phyloP scores from a whole-genome alignment of 1,284 basidiomycete genomes.

The Cystobasidiaceae sp. region DNA sequence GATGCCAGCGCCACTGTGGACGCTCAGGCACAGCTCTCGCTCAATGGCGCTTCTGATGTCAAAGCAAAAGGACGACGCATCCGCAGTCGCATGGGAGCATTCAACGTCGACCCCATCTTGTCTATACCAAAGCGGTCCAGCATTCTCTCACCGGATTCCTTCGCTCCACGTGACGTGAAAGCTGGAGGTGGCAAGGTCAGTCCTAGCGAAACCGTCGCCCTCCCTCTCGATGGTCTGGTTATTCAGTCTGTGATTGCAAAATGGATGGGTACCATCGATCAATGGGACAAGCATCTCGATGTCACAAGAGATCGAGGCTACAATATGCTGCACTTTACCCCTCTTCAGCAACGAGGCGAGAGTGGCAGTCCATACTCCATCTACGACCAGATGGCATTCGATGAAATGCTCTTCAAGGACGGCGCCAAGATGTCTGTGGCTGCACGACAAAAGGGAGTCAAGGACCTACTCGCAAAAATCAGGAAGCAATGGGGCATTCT shows the following conservation, averaged over 20 bases:
- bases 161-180: constrained; percentile 41
- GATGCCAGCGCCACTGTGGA: constrained; percentile 53
- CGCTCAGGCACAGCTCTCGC: constrained; percentile 43
- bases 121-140: constrained; percentile 63
- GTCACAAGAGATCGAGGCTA: constrained; percentile 83
- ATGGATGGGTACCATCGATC: constrained; percentile 81
- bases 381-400: constrained; percentile 74
- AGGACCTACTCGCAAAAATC: constrained; percentile 61
- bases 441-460: constrained; percentile 53
- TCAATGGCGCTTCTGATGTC: constrained; percentile 11
- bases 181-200: constrained; percentile 52
- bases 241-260: constrained; percentile 87
- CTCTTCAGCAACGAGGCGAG: constrained; percentile 79
- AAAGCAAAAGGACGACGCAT: constrained; percentile 10
- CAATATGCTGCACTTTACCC: constrained; percentile 83
- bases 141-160: constrained; percentile 59
- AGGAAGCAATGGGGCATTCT: constrained; percentile 79
- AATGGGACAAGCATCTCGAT: constrained; percentile 71
- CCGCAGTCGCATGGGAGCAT: constrained; percentile 59
- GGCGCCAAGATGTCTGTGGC: constrained; percentile 52
- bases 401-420: constrained; percentile 62
- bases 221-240: constrained; percentile 76
- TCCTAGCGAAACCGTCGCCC: constrained; percentile 56
- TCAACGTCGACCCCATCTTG: constrained; percentile 88
- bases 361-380: constrained; percentile 90